phyloP scores from a whole-genome alignment of 352 stramenopile genomes.

The Aphanomyces stellatus region DNA sequence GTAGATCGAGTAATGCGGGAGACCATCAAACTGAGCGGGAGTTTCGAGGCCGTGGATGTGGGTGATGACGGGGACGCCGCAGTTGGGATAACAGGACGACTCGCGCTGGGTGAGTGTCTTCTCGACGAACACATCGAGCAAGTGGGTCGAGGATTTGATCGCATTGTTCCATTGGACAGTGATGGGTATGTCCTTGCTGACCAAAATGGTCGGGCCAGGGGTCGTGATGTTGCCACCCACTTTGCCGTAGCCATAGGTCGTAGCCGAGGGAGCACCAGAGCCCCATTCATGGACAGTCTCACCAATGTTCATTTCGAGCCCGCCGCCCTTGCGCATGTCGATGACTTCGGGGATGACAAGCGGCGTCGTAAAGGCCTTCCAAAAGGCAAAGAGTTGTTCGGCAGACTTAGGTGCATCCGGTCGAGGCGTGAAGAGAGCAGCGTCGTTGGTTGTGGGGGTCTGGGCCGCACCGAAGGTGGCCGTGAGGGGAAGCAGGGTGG shows the following conservation, averaged over 20 bases:
- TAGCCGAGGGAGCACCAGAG: constrained; percentile 28
- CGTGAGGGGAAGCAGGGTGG: no score
- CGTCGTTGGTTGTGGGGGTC: neutral
- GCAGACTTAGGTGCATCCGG: neutral
- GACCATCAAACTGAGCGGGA: constrained; percentile 46
- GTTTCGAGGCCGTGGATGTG: constrained; percentile 64
- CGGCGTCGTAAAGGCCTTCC: constrained; percentile 27
- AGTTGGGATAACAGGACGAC: constrained; percentile 58
- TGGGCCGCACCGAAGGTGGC: no score
- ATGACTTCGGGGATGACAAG: constrained; percentile 34
- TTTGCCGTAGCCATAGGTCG: constrained; percentile 39
- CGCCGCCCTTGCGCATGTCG: constrained; percentile 30
- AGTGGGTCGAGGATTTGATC: constrained; percentile 29
- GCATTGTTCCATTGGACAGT: constrained; percentile 46
- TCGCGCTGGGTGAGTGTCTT: constrained; percentile 31
- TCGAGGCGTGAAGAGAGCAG: neutral
- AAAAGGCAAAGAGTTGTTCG: constrained; percentile 29
- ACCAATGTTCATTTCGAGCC: constrained; percentile 34
- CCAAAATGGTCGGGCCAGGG: constrained; percentile 41
- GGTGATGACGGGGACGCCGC: constrained; percentile 44
- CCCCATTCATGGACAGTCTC: constrained; percentile 38
- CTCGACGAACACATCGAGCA: constrained; percentile 46
- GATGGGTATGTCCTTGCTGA: constrained; percentile 33
- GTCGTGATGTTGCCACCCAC: constrained; percentile 26
- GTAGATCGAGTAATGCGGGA: constrained; percentile 52